Conservation (phyloP, 148 eudicot genomes). For the Camellia sinensis region DNA sequence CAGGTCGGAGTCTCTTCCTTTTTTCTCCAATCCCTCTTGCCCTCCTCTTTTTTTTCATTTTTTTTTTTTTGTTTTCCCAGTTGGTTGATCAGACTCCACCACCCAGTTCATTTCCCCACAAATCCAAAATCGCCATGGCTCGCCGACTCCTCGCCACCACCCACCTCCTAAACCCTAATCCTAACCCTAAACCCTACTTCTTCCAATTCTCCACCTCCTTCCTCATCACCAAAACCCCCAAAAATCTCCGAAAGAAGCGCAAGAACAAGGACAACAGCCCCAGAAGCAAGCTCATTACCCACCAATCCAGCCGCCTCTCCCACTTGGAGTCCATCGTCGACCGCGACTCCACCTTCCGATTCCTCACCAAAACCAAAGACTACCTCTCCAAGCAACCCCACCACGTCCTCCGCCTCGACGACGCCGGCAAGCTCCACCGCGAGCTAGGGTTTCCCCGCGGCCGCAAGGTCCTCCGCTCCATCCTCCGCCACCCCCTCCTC, state of each 20-base stretch:
- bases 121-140: slow-evolving; percentile 19
- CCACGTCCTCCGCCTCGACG: slow-evolving; percentile 72
- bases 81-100: no score
- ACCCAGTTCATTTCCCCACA: neutral
- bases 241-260: slow-evolving; percentile 55
- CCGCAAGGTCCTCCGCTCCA: slow-evolving; percentile 55
- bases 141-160: slow-evolving; percentile 18
- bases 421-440: slow-evolving; percentile 79
- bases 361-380: slow-evolving; percentile 66
- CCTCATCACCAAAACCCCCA: slow-evolving; percentile 85
- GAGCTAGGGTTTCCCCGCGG: slow-evolving; percentile 92
- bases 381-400: slow-evolving; percentile 69
- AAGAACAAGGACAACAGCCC: slow-evolving; percentile 58
- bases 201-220: slow-evolving; percentile 78
- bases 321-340: slow-evolving; percentile 60
- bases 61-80: neutral
- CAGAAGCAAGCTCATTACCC: slow-evolving; percentile 58
- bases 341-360: slow-evolving; percentile 56
- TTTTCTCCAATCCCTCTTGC: neutral
- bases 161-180: slow-evolving; percentile 15
- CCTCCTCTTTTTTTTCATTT: neutral
- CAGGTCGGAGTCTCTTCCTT: slow-evolving; percentile 47
- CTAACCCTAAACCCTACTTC: slow-evolving; percentile 15
- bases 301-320: slow-evolving; percentile 40
- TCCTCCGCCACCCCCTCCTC: slow-evolving; percentile 63